Evolutionary conservation across 441 rosid species (phyloP).

Genomic region (Metrosideros polymorpha): DNA sequence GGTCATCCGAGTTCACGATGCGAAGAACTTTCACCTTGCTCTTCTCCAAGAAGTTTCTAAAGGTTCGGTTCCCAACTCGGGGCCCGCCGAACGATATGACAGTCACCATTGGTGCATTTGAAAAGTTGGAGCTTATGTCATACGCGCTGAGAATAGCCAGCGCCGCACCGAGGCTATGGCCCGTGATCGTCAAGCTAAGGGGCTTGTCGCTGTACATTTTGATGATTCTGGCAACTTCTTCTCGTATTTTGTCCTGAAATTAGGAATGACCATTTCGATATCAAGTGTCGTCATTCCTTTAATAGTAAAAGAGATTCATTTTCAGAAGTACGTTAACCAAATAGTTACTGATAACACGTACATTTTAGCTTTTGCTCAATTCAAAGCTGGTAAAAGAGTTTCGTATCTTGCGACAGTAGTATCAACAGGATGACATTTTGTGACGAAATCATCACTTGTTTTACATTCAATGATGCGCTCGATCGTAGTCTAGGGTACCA

Average conservation of each 20-base stretch:
- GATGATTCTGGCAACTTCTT: slow-evolving; percentile 5
- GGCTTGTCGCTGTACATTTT: not conserved
- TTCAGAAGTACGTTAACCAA: not conserved
- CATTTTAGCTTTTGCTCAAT: not conserved
- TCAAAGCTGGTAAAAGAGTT: not conserved
- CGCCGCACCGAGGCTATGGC: slow-evolving; percentile 15
- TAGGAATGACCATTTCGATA: not conserved
- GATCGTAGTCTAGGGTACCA: not conserved
- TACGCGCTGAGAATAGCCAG: slow-evolving; percentile 3
- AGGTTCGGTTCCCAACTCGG: slow-evolving; percentile 5
- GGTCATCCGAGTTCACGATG: slow-evolving; percentile 4
- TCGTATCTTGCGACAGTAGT: not conserved
- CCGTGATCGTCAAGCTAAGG: slow-evolving; percentile 10
- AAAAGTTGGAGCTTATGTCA: not conserved
- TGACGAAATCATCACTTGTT: not conserved
- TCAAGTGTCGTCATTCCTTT: not conserved
- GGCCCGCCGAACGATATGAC: slow-evolving; percentile 19
- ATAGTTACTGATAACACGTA: not conserved
- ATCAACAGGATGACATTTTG: not conserved
- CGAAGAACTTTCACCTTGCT: slow-evolving; percentile 1
- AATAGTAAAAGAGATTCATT: not conserved
- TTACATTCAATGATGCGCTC: not conserved
- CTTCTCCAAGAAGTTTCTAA: not conserved
- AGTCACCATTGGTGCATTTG: not conserved
- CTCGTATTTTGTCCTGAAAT: not conserved